Conservation (phyloP, 768 basidiomycete species). For the Kwoniella europaea region DNA sequence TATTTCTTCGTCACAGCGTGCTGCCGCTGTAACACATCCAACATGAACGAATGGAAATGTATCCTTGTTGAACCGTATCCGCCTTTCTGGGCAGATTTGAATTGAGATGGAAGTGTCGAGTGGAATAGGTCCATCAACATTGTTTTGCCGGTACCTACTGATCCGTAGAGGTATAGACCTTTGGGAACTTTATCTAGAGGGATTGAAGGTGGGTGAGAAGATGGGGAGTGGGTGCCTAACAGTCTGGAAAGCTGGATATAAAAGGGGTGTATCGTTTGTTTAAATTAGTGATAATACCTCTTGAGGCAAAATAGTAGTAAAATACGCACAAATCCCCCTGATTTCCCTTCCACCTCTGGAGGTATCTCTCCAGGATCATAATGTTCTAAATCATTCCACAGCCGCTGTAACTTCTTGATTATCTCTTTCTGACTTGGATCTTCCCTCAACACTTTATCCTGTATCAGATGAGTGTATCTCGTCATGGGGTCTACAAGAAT, state of each 20-base stretch:
- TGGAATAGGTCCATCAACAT: constrained; percentile 99
- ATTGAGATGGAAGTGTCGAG: constrained; percentile 67
- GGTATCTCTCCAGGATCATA: constrained; percentile 73
- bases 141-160: constrained; percentile 90
- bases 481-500: constrained; percentile 44
- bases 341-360: constrained; percentile 54
- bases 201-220: constrained; percentile 31
- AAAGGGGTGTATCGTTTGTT: not conserved
- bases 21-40: constrained; percentile 89
- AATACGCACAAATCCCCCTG: constrained; percentile 2
- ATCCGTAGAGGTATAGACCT: constrained; percentile 92
- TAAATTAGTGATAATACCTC: not conserved
- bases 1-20: constrained; percentile 41
- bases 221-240: constrained; percentile 22
- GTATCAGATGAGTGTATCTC: constrained; percentile 64
- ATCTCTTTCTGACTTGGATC: constrained; percentile 86
- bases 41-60: constrained; percentile 99
- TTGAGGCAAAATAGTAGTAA: constrained; percentile 28
- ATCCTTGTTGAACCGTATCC: constrained; percentile 64
- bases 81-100: constrained; percentile 21
- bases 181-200: constrained; percentile 70
- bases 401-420: constrained; percentile 76
- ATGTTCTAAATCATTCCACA: constrained; percentile 71
- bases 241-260: constrained; percentile 39
- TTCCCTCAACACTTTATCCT: constrained; percentile 66